These are phyloP conservation scores for Dorcoceras hygrometricum DNA, from an alignment of 257 asterid species.

Conservation along the genomic window DNA sequence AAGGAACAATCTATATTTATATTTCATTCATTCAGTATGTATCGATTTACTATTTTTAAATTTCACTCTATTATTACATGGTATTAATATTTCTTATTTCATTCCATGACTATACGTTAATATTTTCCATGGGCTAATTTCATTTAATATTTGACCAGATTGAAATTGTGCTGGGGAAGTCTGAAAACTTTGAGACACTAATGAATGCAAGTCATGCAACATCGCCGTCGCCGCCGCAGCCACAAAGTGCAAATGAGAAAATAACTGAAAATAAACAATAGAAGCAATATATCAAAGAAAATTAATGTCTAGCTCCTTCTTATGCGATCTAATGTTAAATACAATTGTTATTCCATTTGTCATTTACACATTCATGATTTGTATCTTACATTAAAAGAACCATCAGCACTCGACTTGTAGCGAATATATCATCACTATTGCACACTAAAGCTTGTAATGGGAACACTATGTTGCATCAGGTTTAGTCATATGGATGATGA, in stretches of 20 bases:
- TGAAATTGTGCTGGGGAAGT: conserved; percentile 76
- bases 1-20: no score
- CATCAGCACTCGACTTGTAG: background rate
- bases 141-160: conserved; percentile 34
- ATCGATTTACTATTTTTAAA: no score
- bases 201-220: conserved; percentile 40
- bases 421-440: background rate
- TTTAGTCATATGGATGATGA: background rate
- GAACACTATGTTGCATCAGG: no score
- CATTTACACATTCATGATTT: no score
- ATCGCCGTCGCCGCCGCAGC: conserved; percentile 27
- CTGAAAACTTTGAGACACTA: conserved; percentile 71
- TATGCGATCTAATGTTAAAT: conserved; percentile 13
- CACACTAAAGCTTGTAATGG: background rate
- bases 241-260: conserved; percentile 35
- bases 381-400: background rate
- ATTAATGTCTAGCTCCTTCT: background rate
- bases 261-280: conserved; percentile 37
- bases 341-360: background rate
- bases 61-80: no score
- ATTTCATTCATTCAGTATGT: no score
- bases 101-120: no score
- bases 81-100: no score
- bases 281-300: background rate
- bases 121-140: no score